Evolutionary conservation across 768 basidiomycete genomes (phyloP), one percentile per base, ranked within the genome.

Genomic region (Termitomyces sp.): DNA sequence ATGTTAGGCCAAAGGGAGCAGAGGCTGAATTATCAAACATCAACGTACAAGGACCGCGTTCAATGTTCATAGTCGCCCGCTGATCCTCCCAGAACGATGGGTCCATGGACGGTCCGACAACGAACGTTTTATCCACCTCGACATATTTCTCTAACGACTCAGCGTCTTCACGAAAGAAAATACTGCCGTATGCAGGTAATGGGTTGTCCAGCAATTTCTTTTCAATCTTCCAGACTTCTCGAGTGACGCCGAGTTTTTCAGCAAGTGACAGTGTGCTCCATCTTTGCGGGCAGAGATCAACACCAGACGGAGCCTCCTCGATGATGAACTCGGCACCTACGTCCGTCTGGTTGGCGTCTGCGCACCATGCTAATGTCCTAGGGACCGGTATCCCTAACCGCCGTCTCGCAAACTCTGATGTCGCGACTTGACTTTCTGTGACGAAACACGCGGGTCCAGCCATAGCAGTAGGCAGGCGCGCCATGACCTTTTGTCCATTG

Each of bases 261-360:
- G 44, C 27, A 28, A 45, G 44, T 10, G 44, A 45, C 17, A 45
- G 17, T 3, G 17, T 11, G 9, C 1, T 17, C 44, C 44, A 45
- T 4, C 8, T 28, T 17, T 17, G 2, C 27, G 47, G 47, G 14
- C 11, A 52, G 12, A 41, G 51, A 3, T 52, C 51, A 35, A 52
- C 3, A 17, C 51, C 51, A 2, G 40, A 41, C 30, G 28, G 51
- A 30, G 23, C 39, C 28, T 52, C 51, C 39, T 52, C 51, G 7
- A 52, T 52, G 17, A 52, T 52, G 39, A 52, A 52, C 40, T 56
- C 46, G 10, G 55, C 45, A 7, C 55, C 55, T 10, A 56, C 55
- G 16, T 45, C 28, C 35, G 45, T 56, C 39, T 45, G 14, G 14
- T 47, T 40, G 10, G 25, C 35, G 30, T 48, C 45, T 2, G 55